These are phyloP conservation scores for Aspergillus steynii DNA, from an alignment of 495 filamentous ascomycete genomes.

Conservation along the genomic window DNA sequence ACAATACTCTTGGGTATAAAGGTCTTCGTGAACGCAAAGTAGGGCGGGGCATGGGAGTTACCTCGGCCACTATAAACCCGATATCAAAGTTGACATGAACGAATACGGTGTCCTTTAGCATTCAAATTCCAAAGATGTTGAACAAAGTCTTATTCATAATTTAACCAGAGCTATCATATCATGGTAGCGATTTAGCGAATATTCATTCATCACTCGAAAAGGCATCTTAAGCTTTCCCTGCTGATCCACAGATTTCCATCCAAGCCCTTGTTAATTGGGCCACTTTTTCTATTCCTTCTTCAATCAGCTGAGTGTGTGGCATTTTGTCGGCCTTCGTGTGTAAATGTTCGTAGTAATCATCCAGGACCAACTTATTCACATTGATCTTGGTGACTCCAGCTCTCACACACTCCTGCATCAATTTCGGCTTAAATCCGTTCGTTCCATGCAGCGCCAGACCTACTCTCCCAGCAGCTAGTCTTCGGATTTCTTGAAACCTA, in stretches of 20 bases:
- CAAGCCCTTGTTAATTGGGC: slow-evolving; percentile 21
- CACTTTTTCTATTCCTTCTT: slow-evolving; percentile 29
- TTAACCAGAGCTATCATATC: too few relatives aligned
- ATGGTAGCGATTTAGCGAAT: too few relatives aligned
- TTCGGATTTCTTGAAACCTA: slow-evolving; percentile 61
- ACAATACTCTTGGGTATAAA: too few relatives aligned
- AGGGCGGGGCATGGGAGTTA: too few relatives aligned
- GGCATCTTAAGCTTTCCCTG: slow-evolving; percentile 19
- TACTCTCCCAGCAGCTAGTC: slow-evolving; percentile 61
- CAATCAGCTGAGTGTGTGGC: slow-evolving; percentile 27
- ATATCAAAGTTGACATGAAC: too few relatives aligned
- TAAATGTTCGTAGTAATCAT: slow-evolving; percentile 51
- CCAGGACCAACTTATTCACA: slow-evolving; percentile 80
- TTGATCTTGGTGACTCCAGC: slow-evolving; percentile 76
- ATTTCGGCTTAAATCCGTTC: slow-evolving; percentile 69
- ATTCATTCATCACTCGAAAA: too few relatives aligned
- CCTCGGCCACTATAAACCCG: too few relatives aligned
- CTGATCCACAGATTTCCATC: slow-evolving; percentile 29
- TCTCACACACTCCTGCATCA: slow-evolving; percentile 66
- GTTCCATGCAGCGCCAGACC: slow-evolving; percentile 75
- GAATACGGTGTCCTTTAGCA: too few relatives aligned
- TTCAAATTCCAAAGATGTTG: too few relatives aligned
- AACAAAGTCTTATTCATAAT: too few relatives aligned
- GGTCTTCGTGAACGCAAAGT: too few relatives aligned
- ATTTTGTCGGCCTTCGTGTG: slow-evolving; percentile 20